Evolutionary conservation across 805 yeast species (phyloP).

Genomic region (Ogataea paraovalis): DNA sequence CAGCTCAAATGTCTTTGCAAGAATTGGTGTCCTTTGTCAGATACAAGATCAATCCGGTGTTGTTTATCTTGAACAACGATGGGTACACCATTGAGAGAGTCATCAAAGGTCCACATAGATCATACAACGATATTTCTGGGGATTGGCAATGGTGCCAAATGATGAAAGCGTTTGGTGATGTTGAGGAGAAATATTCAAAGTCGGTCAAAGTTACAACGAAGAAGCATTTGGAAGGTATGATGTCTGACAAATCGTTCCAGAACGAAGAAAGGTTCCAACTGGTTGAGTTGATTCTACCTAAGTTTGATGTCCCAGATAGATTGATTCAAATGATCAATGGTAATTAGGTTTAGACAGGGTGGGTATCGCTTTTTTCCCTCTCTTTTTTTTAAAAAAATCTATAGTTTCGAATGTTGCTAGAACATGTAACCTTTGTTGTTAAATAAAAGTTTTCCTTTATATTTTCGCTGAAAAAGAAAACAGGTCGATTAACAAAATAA

Average conservation of each 20-base stretch:
- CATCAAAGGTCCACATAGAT: conserved; percentile 45
- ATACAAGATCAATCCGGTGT: conserved; percentile 37
- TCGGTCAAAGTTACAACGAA: conserved; percentile 34
- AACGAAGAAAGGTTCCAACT: conserved; percentile 40
- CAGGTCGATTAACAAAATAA: too few relatives aligned
- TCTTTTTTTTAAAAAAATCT: too few relatives aligned
- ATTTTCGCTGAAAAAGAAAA: too few relatives aligned
- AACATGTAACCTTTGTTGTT: too few relatives aligned
- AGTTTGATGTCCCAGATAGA: conserved; percentile 60
- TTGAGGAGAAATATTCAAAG: conserved; percentile 28
- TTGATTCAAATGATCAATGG: conserved; percentile 25
- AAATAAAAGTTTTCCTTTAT: too few relatives aligned
- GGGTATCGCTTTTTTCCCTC: neutral
- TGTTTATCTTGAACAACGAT: conserved; percentile 45
- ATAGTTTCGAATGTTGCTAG: too few relatives aligned
- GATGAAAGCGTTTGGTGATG: conserved; percentile 64
- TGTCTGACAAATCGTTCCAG: conserved; percentile 31
- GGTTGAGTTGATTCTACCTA: conserved; percentile 56
- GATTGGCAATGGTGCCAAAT: conserved; percentile 67
- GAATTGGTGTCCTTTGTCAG: conserved; percentile 43
- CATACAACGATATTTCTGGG: conserved; percentile 46
- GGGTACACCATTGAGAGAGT: conserved; percentile 52
- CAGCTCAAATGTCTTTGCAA: conserved; percentile 53
- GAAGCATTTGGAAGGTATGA: conserved; percentile 33
- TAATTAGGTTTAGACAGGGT: neutral